Conservation (phyloP, 495 filamentous ascomycete species). For the Aspergillus kassunensis region DNA sequence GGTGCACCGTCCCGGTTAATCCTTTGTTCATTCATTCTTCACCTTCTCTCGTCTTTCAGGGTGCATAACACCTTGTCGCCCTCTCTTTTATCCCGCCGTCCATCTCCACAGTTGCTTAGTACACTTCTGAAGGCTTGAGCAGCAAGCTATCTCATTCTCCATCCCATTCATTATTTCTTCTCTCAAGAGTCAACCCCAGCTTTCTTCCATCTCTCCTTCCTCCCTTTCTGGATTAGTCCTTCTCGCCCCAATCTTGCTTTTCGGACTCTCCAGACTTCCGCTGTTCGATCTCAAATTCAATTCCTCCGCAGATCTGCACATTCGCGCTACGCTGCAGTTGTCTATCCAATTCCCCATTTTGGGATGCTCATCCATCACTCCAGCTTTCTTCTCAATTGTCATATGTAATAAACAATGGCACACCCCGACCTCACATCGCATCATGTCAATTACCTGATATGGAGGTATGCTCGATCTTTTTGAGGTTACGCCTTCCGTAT, state of each 20-base stretch:
- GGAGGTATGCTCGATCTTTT: conserved; percentile 69
- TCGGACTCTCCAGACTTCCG: too few relatives aligned
- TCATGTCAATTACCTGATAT: conserved; percentile 97
- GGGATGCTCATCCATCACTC: conserved; percentile 35
- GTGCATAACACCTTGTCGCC: conserved; percentile 4
- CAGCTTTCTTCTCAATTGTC: conserved; percentile 27
- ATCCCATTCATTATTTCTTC: conserved; percentile 5
- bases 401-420: conserved; percentile 50
- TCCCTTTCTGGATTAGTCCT: background rate
- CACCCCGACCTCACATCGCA: conserved; percentile 70
- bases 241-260: too few relatives aligned
- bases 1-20: conserved; percentile 21
- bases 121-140: background rate
- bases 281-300: conserved; percentile 3
- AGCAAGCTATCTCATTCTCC: conserved; percentile 1
- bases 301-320: conserved; percentile 14
- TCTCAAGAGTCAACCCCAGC: conserved; percentile 11
- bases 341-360: conserved; percentile 20
- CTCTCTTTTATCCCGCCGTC: conserved; percentile 12
- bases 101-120: conserved; percentile 12
- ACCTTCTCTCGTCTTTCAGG: conserved; percentile 6
- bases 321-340: conserved; percentile 7
- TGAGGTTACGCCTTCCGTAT: background rate
- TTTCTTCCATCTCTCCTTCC: conserved; percentile 8
- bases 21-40: conserved; percentile 11